Conservation (phyloP, 768 basidiomycete species). For the Collybia nuda region DNA sequence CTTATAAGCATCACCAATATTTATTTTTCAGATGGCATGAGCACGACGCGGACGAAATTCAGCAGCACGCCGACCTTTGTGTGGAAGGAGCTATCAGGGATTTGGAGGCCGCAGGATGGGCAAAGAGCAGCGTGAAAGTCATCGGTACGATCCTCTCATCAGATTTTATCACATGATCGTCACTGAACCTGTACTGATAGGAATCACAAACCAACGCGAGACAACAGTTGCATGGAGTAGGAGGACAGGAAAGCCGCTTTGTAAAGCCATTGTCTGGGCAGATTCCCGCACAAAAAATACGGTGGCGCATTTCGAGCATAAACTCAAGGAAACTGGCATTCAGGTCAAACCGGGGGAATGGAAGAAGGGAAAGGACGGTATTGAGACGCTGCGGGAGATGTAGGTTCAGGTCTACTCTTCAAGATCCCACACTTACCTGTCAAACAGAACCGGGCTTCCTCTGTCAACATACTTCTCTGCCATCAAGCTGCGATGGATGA, state of each 20-base stretch:
- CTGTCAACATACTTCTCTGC: constrained; percentile 98
- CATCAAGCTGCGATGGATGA: constrained; percentile 96
- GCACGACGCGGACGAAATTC: constrained; percentile 86
- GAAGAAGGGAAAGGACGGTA: constrained; percentile 70
- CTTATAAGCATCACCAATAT: not conserved
- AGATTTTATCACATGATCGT: constrained; percentile 17
- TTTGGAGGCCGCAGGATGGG: constrained; percentile 77
- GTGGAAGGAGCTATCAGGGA: constrained; percentile 69
- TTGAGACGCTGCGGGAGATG: constrained; percentile 66
- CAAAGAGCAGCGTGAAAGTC: constrained; percentile 80
- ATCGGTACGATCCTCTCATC: constrained; percentile 62
- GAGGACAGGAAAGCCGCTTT: constrained; percentile 84
- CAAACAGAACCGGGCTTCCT: constrained; percentile 81
- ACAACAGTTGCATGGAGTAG: constrained; percentile 94
- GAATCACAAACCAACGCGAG: constrained; percentile 97
- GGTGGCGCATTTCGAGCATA: constrained; percentile 77
- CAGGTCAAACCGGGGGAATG: constrained; percentile 64
- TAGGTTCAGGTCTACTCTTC: constrained; percentile 32
- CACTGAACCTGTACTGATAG: constrained; percentile 28
- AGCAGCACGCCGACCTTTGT: constrained; percentile 70
- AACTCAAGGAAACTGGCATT: constrained; percentile 72
- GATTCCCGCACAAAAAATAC: constrained; percentile 89
- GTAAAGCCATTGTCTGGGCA: constrained; percentile 93
- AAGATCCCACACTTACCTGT: constrained; percentile 1
- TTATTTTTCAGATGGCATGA: constrained; percentile 87